Evolutionary conservation across 2,329 filamentous ascomycete species (phyloP), one percentile per base, ranked within the genome.

Genomic region (Cadophora gregata): DNA sequence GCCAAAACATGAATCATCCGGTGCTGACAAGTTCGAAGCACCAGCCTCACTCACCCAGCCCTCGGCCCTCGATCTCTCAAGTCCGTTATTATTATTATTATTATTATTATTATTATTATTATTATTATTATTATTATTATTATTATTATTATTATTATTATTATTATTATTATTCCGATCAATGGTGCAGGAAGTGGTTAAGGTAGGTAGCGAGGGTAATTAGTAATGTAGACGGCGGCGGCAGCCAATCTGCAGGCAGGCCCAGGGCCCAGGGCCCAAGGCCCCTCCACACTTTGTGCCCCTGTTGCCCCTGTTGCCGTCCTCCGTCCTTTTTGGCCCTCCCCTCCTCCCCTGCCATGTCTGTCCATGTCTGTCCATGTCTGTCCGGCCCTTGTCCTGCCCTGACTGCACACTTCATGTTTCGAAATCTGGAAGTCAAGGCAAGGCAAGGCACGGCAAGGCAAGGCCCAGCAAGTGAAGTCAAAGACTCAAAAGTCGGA

Each of bases 11-110:
- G 48, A 51, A 51, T 51, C 48, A 51, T 51, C 48, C 25, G 48
- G 48, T 50, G 47, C 47, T 50, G n/a, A 50, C 47, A 50, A 42
- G n/a, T n/a, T n/a, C n/a, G n/a, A n/a, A n/a, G 12, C 38, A 42
- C 38, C 36, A 38, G 8, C 36, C 3, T 14, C 36, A 38, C 36
- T 14, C 9, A 8, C 6, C 36, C 36, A 38, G 9, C 36, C 38
- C 12, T 42, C 38, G 38, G 19, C 38, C 38, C 38, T 42, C 12
- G 38, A 42, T n/a, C n/a, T n/a, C n/a, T n/a, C n/a, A n/a, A n/a
- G n/a, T n/a, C n/a, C n/a, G n/a, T n/a, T n/a, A n/a, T n/a, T n/a
- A n/a, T n/a, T n/a, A n/a, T n/a, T n/a, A n/a, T n/a, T n/a, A n/a
- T n/a, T n/a, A n/a, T n/a, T n/a, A n/a, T n/a, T n/a, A n/a, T n/a